Conservation (phyloP, 352 stramenopile genomes). For the Lagenidium giganteum region DNA sequence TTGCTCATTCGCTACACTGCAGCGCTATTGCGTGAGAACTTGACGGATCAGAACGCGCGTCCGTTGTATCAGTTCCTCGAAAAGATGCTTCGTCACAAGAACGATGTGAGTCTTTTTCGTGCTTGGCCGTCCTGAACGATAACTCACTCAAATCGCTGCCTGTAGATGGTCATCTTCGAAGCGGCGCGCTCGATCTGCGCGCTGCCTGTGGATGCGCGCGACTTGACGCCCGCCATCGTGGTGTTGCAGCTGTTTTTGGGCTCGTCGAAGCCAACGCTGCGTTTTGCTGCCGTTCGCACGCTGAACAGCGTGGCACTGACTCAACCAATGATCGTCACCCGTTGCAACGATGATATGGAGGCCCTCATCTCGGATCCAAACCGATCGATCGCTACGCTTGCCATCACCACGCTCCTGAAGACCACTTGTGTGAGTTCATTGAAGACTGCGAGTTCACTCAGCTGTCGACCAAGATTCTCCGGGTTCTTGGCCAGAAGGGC, state of each 20-base stretch:
- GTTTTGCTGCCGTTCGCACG: constrained; percentile 96
- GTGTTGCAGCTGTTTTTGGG: constrained; percentile 95
- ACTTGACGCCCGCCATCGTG: constrained; percentile 96
- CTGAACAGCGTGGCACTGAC: constrained; percentile 90
- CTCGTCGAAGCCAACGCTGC: constrained; percentile 93
- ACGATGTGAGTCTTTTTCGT: constrained; percentile 71
- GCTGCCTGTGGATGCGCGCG: constrained; percentile 94
- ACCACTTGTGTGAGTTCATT: constrained; percentile 99
- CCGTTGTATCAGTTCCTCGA: constrained; percentile 91
- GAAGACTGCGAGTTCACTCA: constrained; percentile 95
- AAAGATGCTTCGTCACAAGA: constrained; percentile 96
- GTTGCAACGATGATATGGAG: constrained; percentile 99
- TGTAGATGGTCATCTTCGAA: constrained; percentile 99
- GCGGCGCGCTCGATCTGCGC: constrained; percentile 95
- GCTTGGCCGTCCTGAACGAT: neutral
- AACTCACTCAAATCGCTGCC: neutral
- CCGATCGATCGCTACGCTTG: constrained; percentile 97
- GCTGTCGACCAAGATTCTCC: constrained; percentile 92
- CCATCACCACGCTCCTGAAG: constrained; percentile 99
- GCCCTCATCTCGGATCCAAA: constrained; percentile 96
- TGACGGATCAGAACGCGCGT: constrained; percentile 73
- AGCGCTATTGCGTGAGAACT: constrained; percentile 85
- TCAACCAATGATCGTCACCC: constrained; percentile 94
- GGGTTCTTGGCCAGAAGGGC: constrained; percentile 94
- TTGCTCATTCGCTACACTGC: constrained; percentile 97